Conservation (phyloP, 1,284 basidiomycete species). For the Trametes polyzona region DNA sequence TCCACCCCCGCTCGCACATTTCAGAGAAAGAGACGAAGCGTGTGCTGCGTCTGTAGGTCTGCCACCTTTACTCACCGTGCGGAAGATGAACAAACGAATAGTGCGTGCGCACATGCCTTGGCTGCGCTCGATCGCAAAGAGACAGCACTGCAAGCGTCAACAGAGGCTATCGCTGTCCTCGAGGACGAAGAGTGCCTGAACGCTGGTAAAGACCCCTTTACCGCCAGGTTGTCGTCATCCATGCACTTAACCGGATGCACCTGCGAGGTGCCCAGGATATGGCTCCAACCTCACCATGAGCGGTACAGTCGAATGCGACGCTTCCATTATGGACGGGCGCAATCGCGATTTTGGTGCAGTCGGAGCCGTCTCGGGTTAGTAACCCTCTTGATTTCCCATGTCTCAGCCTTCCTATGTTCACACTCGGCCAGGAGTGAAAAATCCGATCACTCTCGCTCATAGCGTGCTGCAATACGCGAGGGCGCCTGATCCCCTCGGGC, state of each 20-base stretch:
- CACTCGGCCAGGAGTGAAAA: slow-evolving; percentile 55
- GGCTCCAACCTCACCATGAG: slow-evolving; percentile 75
- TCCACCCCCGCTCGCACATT: slow-evolving; percentile 43
- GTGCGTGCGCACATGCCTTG: slow-evolving; percentile 50
- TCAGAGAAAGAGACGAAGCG: slow-evolving; percentile 53
- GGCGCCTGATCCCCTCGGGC: slow-evolving; percentile 54
- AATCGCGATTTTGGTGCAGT: slow-evolving; percentile 65
- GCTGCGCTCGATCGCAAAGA: slow-evolving; percentile 19
- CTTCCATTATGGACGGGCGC: slow-evolving; percentile 66
- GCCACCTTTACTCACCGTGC: neutral
- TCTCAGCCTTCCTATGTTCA: neutral
- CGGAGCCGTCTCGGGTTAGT: slow-evolving; percentile 63
- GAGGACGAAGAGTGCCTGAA: slow-evolving; percentile 69
- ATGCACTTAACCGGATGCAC: neutral
- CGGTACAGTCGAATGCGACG: slow-evolving; percentile 78
- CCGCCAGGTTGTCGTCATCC: neutral
- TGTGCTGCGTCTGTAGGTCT: slow-evolving; percentile 54
- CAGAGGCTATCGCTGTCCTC: slow-evolving; percentile 54
- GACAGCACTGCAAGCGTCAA: slow-evolving; percentile 48
- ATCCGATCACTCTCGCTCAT: slow-evolving; percentile 65
- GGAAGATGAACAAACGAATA: slow-evolving; percentile 25
- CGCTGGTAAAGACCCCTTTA: slow-evolving; percentile 50
- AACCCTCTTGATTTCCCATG: neutral
- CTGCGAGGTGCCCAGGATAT: slow-evolving; percentile 62
- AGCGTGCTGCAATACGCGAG: slow-evolving; percentile 57